Evolutionary conservation across 352 stramenopile genomes (phyloP), one percentile per base, ranked within the genome.

Genomic region (Globisporangium orthogonon): DNA sequence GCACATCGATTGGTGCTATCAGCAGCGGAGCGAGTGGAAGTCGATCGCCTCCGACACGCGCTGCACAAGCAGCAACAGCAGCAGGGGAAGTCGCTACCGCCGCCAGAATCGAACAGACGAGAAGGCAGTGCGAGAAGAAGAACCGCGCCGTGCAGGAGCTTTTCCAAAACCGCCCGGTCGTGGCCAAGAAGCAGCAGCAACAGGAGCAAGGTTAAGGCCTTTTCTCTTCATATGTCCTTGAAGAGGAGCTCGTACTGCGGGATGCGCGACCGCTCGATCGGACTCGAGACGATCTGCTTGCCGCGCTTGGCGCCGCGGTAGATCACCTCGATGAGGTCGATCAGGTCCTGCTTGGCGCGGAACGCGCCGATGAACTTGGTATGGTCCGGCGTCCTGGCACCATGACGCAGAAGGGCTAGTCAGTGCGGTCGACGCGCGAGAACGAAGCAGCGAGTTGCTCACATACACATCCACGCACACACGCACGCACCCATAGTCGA

Each of bases 321-420:
- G 67, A 94, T 84, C 48, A 92, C 80, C 72, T 94, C 86, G 28
- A 95, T 81, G 49, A 95, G 76, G 54, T 95, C 86, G 60, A 95
- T 91, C 29, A 87, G 76, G 55, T 95, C 83, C 65, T 94, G 86
- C 18, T 78, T 78, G 15, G 68, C 78, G 3, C 63, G 71, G 64
- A 95, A 93, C 29, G 86, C 78, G 11, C 86, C 86, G 39, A 95
- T 91, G 54, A 93, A 95, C 61, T 94, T 95, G 52, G 83, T 91
- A 54, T 95, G 78, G 49, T 95, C 83, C 3, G 86, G 81, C 56
- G 83, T 92, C 13, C 85, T 95, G 33, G 23, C 23, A 23, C 23
- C 23, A 23, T 23, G 23, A 1, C 23, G 23, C 23, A 23, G 23
- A 1, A 23, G 23, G 0, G 23, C 23, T 23, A 23, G 23, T 23